Evolutionary conservation across 2,329 filamentous ascomycete genomes (phyloP).

Genomic region (Botrytis porri): DNA sequence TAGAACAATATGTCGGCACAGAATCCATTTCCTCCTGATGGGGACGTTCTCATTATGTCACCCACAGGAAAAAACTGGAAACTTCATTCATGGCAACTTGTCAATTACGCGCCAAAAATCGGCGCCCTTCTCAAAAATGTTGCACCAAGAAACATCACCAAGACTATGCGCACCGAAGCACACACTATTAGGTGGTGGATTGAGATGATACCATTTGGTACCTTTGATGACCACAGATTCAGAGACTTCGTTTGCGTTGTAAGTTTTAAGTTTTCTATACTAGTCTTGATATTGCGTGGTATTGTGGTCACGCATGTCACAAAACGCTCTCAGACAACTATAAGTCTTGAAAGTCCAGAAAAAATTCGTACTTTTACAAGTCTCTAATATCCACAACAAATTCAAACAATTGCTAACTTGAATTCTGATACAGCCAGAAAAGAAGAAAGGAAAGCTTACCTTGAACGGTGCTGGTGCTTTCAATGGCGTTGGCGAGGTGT

Average conservation of each 20-base stretch:
- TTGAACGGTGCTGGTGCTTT: constrained; percentile 18
- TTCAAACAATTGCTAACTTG: not conserved
- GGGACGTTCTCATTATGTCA: constrained; percentile 32
- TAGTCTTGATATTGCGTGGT: not conserved
- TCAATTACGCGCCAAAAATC: constrained; percentile 25
- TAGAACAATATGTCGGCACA: not conserved
- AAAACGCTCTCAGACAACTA: not conserved
- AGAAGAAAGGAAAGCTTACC: constrained; percentile 9
- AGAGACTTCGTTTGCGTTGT: constrained; percentile 30
- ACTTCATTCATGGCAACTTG: constrained; percentile 28
- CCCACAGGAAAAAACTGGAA: constrained; percentile 32
- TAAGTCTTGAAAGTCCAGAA: not conserved
- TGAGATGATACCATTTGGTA: constrained; percentile 24
- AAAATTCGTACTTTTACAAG: no score
- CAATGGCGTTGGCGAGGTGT: constrained; percentile 22
- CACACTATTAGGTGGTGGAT: constrained; percentile 29
- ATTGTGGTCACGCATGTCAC: not conserved
- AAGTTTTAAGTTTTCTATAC: constrained; percentile 19
- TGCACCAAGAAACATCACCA: constrained; percentile 22
- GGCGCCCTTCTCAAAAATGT: constrained; percentile 20
- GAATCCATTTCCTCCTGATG: constrained; percentile 26
- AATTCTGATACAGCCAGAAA: not conserved
- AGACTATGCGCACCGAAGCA: constrained; percentile 21
- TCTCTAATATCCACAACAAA: not conserved
- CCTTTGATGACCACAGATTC: constrained; percentile 26